phyloP scores from a whole-genome alignment of 1,284 basidiomycete species.

The Marasmius sp. region DNA sequence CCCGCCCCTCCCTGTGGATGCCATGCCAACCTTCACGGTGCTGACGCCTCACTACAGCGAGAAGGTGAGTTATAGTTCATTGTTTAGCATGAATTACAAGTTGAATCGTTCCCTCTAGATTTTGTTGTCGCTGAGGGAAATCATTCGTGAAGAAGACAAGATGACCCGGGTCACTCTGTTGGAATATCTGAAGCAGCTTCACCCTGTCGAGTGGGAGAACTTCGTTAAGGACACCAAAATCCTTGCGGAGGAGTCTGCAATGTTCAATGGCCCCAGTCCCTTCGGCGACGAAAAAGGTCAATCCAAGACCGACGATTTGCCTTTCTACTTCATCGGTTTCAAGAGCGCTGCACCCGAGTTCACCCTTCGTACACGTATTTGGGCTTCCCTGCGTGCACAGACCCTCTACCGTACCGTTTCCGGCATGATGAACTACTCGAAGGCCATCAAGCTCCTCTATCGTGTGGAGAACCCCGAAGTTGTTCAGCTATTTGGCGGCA shows the following conservation, averaged over 20 bases:
- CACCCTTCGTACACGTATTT: constrained; percentile 97
- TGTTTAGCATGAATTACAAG: neutral
- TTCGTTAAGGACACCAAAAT: constrained; percentile 99
- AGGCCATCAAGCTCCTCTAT: constrained; percentile 99
- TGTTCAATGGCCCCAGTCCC: constrained; percentile 80
- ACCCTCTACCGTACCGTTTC: constrained; percentile 98
- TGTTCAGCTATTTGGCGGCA: constrained; percentile 95
- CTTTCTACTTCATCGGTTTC: constrained; percentile 99
- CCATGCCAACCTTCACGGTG: constrained; percentile 97
- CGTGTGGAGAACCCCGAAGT: constrained; percentile 99
- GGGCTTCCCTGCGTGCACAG: constrained; percentile 97
- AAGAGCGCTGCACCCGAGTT: constrained; percentile 98
- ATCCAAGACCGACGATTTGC: constrained; percentile 91
- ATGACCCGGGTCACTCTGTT: constrained; percentile 92
- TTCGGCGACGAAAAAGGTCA: constrained; percentile 88
- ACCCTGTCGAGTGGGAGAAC: constrained; percentile 99
- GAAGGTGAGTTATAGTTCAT: constrained; percentile 54
- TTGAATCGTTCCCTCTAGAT: constrained; percentile 49
- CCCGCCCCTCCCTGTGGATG: constrained; percentile 87
- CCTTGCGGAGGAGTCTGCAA: constrained; percentile 91
- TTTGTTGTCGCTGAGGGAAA: constrained; percentile 88
- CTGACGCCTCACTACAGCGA: constrained; percentile 95
- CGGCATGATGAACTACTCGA: constrained; percentile 99
- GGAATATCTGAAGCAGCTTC: constrained; percentile 97
- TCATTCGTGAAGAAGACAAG: constrained; percentile 95